These are phyloP conservation scores for Solanum acaule DNA, from an alignment of 257 asterid species.

Conservation along the genomic window DNA sequence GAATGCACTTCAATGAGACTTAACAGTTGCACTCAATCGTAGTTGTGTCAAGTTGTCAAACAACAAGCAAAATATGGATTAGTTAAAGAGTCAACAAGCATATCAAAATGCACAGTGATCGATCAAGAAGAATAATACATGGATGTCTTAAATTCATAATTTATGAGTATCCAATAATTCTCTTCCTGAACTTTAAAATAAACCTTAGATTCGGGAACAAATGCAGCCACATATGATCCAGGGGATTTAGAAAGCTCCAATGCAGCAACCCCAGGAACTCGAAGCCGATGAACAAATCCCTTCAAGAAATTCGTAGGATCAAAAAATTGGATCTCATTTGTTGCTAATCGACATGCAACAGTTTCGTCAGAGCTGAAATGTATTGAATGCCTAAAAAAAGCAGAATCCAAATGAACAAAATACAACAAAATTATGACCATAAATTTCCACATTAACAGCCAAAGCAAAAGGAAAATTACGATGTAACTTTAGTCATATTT, in stretches of 20 bases:
- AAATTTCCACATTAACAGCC: background rate
- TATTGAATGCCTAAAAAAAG: constrained; percentile 56
- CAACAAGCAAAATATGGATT: background rate
- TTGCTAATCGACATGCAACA: constrained; percentile 71
- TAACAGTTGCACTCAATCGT: background rate
- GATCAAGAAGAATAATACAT: background rate
- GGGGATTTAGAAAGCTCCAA: constrained; percentile 75
- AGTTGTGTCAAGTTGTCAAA: background rate
- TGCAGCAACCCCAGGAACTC: constrained; percentile 83
- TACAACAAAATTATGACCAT: background rate
- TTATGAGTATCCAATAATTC: background rate
- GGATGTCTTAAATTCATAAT: background rate
- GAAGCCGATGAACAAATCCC: constrained; percentile 68
- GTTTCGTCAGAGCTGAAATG: constrained; percentile 68
- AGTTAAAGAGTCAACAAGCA: background rate
- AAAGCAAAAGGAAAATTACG: constrained; percentile 31
- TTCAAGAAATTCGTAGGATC: constrained; percentile 63
- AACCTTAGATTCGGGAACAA: constrained; percentile 95
- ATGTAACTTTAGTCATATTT: constrained; percentile 76
- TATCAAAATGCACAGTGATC: background rate
- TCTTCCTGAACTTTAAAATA: background rate
- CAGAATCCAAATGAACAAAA: background rate
- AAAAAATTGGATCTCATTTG: constrained; percentile 83
- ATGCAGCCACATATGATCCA: constrained; percentile 66
- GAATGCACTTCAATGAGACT: background rate